phyloP scores from a whole-genome alignment of 2,329 filamentous ascomycete genomes.

The Pseudogymnoascus verrucosus region DNA sequence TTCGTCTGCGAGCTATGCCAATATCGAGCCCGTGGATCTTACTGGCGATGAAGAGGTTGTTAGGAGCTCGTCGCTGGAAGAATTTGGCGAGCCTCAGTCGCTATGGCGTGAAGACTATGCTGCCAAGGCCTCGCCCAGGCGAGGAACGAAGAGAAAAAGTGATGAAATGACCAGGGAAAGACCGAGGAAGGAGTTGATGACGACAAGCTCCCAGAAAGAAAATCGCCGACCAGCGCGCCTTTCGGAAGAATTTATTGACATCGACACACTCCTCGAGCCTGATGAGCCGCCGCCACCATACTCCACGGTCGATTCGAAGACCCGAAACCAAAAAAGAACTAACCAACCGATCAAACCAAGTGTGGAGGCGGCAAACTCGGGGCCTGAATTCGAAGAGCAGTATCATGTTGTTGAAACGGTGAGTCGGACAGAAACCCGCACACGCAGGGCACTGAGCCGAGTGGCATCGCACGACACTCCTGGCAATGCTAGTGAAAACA shows the following conservation, averaged over 20 bases:
- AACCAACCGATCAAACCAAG: constrained; percentile 14
- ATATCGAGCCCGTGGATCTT: constrained; percentile 26
- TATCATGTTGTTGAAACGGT: constrained; percentile 22
- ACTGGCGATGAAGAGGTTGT: constrained; percentile 22
- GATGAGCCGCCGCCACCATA: neutral
- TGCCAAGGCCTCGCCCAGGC: constrained; percentile 17
- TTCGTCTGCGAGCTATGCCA: constrained; percentile 12
- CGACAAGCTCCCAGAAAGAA: constrained; percentile 6
- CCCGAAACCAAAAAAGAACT: neutral
- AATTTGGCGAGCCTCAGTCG: constrained; percentile 17
- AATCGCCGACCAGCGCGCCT: constrained; percentile 3
- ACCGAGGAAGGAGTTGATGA: constrained; percentile 11
- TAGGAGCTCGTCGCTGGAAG: constrained; percentile 20
- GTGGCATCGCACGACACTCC: constrained; percentile 15
- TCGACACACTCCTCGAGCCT: constrained; percentile 20
- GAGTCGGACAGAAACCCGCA: constrained; percentile 20
- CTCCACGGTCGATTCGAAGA: neutral
- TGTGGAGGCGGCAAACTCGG: neutral
- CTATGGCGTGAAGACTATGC: constrained; percentile 24
- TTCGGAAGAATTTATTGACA: constrained; percentile 25
- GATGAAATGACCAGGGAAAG: constrained; percentile 21
- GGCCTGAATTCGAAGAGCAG: constrained; percentile 9
- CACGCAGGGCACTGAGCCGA: constrained; percentile 21
- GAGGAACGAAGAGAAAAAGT: constrained; percentile 28
- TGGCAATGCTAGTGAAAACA: neutral